Evolutionary conservation across 1,139 yeast genomes (phyloP), one percentile per base, ranked within the genome.

Genomic region (Ashbya aceris): DNA sequence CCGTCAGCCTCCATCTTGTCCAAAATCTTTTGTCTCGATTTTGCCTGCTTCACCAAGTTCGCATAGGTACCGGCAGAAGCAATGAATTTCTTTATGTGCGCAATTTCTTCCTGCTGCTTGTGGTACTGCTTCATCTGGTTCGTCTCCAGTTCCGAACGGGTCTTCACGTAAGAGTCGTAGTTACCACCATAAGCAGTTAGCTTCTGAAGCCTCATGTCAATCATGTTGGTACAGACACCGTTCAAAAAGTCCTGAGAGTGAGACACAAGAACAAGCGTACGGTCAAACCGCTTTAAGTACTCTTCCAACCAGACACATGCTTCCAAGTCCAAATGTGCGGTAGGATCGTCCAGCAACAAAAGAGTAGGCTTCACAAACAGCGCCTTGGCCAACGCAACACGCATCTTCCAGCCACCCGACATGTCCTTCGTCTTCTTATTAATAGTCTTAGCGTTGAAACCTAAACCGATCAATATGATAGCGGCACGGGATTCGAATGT

Each of bases 1-100:
- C 98, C 99, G 65, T 91, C 98, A 55, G 98, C 98, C 71, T 91
- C 98, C 98, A 91, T 93, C 80, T 93, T 93, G 70, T 91, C 98
- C 68, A 91, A 76, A 64, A 91, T 93, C 81, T 93, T 91, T 76
- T 93, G 98, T 73, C 97, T 86, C 38, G 98, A 91, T 70, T 91
- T 91, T 51, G 99, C 99, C 72, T 91, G 98, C 68, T 84, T 85
- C 47, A 93, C 98, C 74, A 91, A 76, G 71, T 93, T 93, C 50
- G 99, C 98, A 71, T 91, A 93, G 47, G 98, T 93, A 89, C 99
- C 98, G 50, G 98, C 98, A 55, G 96, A 84, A 41, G 98, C 98
- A 71, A 91, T 93, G 66, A 91, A 91, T 72, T 91, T 91, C 76
- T 91, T 93, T 69, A 93, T 93, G 69, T 91, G 98, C 36, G 81